Evolutionary conservation across 1,284 basidiomycete genomes (phyloP), one percentile per base, ranked within the genome.

Genomic region (Xanthoconium separans): DNA sequence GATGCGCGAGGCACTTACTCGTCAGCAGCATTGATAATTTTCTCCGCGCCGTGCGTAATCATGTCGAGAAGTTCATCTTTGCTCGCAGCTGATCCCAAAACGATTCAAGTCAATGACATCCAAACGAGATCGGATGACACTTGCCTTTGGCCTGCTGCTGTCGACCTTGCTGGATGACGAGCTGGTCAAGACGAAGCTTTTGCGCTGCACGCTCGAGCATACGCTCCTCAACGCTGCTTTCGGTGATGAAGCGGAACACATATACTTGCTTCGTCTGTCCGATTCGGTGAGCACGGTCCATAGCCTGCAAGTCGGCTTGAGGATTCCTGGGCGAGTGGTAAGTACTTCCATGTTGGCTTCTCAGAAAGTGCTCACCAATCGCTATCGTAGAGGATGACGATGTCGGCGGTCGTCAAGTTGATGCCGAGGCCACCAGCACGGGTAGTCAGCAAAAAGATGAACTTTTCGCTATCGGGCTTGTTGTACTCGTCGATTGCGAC

Each of bases 261-360:
- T 96, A 97, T 18, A 98, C 96, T 73, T 99, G 96, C 74, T 98
- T 98, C 47, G 92, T 98, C 75, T 98, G 97, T 3, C 96, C 96
- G 59, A 99, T 98, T 62, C 96, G 92, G 75, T 99, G 96, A 0
- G 96, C 96, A 60, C 96, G 91, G 70, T 99, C 96, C 97, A 99
- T 98, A 7, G 97, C 97, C 71, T 99, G 97, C 53, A 99, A 72
- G 77, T 99, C 97, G 5, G 96, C 96, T 74, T 99, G 96, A 1
- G 97, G 96, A 72, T 99, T 99, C 90, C 89, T 91, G 40, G 10
- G 8, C 34, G 6, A 4, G 30, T 31, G 51, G 47, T 62, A 22
- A 43, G 24, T 56, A 63, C 22, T 2, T 18, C 48, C 72, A 53
- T 22, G 13, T 20, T 13, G 18, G 47, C 24, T 20, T 6, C 49